Percentiles rank a stretch among this genome's conserved stretches.
Evolutionary conservation across 139 green algal species (phyloP).

Genomic region (Haematococcus lacustris): DNA sequence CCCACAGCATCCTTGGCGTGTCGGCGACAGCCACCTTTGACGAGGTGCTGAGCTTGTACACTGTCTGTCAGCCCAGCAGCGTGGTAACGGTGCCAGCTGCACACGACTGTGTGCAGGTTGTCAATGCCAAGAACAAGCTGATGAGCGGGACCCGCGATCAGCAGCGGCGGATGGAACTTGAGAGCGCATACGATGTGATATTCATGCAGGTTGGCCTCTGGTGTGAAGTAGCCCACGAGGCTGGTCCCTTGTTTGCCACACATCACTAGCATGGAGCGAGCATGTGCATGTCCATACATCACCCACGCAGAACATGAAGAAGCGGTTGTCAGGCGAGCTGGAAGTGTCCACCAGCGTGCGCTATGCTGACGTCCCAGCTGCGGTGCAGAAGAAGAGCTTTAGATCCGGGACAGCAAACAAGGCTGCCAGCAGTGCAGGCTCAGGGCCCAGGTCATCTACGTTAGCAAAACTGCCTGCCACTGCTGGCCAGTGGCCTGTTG

Average conservation of each 20-base stretch:
- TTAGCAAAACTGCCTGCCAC: too few relatives aligned
- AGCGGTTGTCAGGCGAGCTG: constrained; percentile 50
- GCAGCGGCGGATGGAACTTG: constrained; percentile 41
- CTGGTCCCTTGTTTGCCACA: neutral
- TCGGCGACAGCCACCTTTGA: constrained; percentile 29
- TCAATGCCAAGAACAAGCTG: neutral
- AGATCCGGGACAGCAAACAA: too few relatives aligned
- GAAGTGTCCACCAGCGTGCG: constrained; percentile 41
- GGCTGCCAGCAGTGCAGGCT: too few relatives aligned
- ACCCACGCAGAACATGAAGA: constrained; percentile 47
- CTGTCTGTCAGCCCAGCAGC: too few relatives aligned
- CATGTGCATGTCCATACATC: neutral
- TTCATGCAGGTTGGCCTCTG: constrained; percentile 45
- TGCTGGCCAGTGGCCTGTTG: too few relatives aligned
- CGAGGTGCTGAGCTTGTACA: too few relatives aligned
- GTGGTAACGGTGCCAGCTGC: too few relatives aligned
- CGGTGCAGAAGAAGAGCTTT: neutral
- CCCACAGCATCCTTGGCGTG: constrained; percentile 30
- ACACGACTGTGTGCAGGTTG: too few relatives aligned
- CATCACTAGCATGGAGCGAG: neutral
- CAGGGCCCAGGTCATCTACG: too few relatives aligned
- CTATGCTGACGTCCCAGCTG: constrained; percentile 37
- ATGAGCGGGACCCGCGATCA: constrained; percentile 3
- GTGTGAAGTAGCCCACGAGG: neutral
- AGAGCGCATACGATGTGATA: constrained; percentile 66